Percentiles rank a stretch among this genome's conserved stretches.
Conservation (phyloP, 352 stramenopile genomes). For the Pythium sp. region DNA sequence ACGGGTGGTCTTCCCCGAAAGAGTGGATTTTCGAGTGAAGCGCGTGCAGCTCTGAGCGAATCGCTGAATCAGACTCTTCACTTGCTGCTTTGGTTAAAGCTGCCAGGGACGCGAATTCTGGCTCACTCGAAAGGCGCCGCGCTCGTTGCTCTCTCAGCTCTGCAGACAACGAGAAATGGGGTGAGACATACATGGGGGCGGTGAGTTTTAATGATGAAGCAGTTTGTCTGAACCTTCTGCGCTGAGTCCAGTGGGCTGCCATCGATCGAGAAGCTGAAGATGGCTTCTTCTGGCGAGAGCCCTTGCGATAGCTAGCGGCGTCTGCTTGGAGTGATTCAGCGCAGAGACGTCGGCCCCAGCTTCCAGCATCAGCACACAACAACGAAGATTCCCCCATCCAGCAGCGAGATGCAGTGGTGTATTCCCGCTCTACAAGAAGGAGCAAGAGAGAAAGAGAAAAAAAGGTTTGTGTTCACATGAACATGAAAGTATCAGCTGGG, state of each 20-base stretch:
- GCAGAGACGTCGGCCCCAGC: slow-evolving; percentile 27
- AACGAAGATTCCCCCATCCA: slow-evolving; percentile 58
- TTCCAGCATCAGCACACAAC: slow-evolving; percentile 58
- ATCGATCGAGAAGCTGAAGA: slow-evolving; percentile 37
- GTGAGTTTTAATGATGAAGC: not conserved
- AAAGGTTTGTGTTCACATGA: not conserved
- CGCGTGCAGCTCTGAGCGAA: slow-evolving; percentile 52
- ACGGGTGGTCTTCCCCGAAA: slow-evolving; percentile 33
- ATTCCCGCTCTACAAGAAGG: slow-evolving; percentile 49
- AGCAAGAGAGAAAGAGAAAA: not conserved
- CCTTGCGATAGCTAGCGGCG: slow-evolving; percentile 36
- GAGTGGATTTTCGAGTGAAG: slow-evolving; percentile 44
- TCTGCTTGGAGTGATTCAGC: slow-evolving; percentile 35
- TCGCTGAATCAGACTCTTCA: slow-evolving; percentile 28
- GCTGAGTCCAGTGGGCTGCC: slow-evolving; percentile 43
- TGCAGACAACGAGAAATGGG: slow-evolving; percentile 9
- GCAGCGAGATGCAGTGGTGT: slow-evolving; percentile 65
- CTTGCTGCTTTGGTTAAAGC: slow-evolving; percentile 5
- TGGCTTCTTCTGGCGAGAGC: slow-evolving; percentile 37
- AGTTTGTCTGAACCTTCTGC: slow-evolving; percentile 29
- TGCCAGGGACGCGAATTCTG: not conserved
- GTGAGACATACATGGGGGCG: not conserved
- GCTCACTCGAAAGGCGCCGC: slow-evolving; percentile 12
- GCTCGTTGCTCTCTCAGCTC: slow-evolving; percentile 27
- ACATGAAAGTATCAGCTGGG: not conserved